Base-by-base conservation (phyloP, 2,329 filamentous ascomycete species). In the Septoria linicola region DNA sequence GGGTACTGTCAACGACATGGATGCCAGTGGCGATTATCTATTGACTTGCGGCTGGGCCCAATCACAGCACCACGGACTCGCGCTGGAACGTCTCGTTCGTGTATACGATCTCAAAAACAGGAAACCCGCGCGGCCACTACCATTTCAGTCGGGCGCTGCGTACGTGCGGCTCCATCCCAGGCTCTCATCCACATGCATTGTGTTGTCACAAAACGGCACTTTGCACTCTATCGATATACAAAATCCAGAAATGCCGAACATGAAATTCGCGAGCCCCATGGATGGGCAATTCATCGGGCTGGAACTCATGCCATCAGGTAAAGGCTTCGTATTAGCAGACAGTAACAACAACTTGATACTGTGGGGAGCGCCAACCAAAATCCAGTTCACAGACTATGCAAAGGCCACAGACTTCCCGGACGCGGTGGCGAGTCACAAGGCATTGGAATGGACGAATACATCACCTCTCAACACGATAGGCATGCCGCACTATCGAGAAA, bases 111-210 rank as follows among this genome's bases (percentile, higher is more conserved):
- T 99, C 40, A 96, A 96, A 72, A 93, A 89, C 39, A 81, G 96
- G 74, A 81, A 83, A 14, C 89, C 90, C 17, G 82, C 96, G 66
- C 87, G 89, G 3, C 93, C 93, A 0, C 92, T 99, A 35, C 89
- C 93, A 0, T 99, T 85, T 53, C 92, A 93, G 51, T 87, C 90
- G 2, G 90, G 93, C 8, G 93, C 92, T 31, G 92, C 93, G 30
- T 95, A 90, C 73, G 91, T 96, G 35, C 85, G 93, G 52, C 93
- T 99, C 87, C 93, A 99, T 68, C 93, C 95, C 1, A 86, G 90
- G 63, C 88, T 99, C 81, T 86, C 90, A 16, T 96, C 93, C 0
- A 97, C 95, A 0, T 92, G 89, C 63, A 91, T 99, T 54, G 89
- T 99, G 42, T 85, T 91, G 21, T 96, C 92, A 2, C 89, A 95